A percentile compares a stretch with the other conserved stretches of the same genome.
Evolutionary conservation across 225 moss, liverwort and hornwort species (phyloP).

Genomic region (Thuidium tamariscinum): DNA sequence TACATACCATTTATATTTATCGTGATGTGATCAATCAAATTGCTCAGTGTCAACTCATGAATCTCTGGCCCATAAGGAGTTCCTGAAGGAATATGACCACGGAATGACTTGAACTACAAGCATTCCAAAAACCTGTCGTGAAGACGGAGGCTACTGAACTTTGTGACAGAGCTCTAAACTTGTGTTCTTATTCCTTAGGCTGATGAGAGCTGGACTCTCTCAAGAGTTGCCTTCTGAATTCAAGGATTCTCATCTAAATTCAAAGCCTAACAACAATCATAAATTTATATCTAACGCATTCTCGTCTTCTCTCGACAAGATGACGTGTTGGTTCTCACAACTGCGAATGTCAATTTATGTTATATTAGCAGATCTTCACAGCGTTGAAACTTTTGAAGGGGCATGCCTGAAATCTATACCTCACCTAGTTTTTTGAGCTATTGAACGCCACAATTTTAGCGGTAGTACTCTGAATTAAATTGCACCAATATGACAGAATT

Average conservation of each 20-base stretch:
- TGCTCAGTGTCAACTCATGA: not conserved
- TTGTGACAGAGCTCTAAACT: not conserved
- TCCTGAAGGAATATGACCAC: not conserved
- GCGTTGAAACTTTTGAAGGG: no score
- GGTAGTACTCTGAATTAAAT: not conserved
- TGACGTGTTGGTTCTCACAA: not conserved
- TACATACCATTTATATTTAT: not conserved
- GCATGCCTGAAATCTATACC: not conserved
- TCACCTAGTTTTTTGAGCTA: not conserved
- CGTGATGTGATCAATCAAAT: not conserved
- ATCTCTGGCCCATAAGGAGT: not conserved
- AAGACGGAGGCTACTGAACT: not conserved
- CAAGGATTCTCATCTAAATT: not conserved
- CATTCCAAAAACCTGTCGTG: not conserved
- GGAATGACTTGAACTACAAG: no score
- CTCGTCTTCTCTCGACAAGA: not conserved
- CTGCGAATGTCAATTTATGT: not conserved
- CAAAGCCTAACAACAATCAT: not conserved
- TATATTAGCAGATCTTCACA: not conserved
- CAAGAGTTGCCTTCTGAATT: not conserved
- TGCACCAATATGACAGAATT: not conserved
- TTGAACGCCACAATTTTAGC: not conserved
- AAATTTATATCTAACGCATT: not conserved
- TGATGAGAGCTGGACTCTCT: not conserved
- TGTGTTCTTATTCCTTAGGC: not conserved